phyloP scores from a whole-genome alignment of 305 asterid species.

The Fraxinus dipetala region DNA sequence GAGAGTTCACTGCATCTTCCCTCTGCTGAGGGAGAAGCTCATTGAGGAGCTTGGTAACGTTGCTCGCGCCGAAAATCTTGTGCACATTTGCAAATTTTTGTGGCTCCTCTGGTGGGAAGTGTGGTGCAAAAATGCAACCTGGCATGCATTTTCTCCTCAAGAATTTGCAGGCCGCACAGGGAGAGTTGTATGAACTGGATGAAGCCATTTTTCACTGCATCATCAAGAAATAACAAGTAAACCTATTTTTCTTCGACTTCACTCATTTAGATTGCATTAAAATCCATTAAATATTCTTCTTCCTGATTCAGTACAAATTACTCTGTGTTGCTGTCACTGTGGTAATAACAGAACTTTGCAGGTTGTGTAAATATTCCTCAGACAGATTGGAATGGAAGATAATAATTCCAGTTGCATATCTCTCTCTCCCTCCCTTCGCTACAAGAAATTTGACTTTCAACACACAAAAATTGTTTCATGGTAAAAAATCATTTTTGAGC shows the following conservation, averaged over 20 bases:
- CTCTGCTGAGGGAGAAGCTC: slow-evolving; percentile 78
- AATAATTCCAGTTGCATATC: background rate
- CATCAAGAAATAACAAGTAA: slow-evolving; percentile 2
- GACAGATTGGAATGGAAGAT: background rate
- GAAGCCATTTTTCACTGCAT: slow-evolving; percentile 59
- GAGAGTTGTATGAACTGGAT: slow-evolving; percentile 71
- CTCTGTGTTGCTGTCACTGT: background rate
- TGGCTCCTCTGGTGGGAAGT: slow-evolving; percentile 81
- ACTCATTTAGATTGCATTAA: background rate
- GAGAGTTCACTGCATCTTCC: slow-evolving; percentile 74
- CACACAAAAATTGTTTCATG: background rate
- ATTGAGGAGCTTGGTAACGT: slow-evolving; percentile 72
- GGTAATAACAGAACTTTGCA: background rate
- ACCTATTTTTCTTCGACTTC: background rate
- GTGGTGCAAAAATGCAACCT: slow-evolving; percentile 67
- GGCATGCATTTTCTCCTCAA: slow-evolving; percentile 72
- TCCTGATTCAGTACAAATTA: background rate
- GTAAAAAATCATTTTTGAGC: background rate
- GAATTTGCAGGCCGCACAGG: slow-evolving; percentile 94
- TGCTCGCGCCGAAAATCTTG: slow-evolving; percentile 84
- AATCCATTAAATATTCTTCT: background rate
- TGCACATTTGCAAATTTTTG: slow-evolving; percentile 80
- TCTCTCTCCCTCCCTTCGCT: background rate
- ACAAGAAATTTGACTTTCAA: background rate
- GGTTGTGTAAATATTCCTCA: background rate